Evolutionary conservation across 2,329 filamentous ascomycete genomes (phyloP).

Genomic region (Emmonsiellopsis sp.): DNA sequence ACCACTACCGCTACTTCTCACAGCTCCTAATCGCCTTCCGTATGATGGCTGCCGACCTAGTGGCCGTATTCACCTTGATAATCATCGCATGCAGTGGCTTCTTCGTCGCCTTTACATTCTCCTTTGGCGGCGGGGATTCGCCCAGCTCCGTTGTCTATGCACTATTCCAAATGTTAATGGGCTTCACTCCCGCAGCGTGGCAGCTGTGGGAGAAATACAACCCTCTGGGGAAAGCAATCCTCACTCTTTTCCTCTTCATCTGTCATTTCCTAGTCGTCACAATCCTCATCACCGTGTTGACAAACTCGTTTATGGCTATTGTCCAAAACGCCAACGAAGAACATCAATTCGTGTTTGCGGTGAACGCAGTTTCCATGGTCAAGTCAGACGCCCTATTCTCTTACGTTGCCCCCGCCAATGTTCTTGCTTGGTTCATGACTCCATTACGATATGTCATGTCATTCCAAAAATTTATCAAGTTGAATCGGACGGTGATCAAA

Average conservation of each 20-base stretch:
- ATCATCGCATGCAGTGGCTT: conserved; percentile 87
- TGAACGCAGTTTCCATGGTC: conserved; percentile 96
- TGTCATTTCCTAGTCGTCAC: conserved; percentile 93
- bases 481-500: conserved; percentile 90
- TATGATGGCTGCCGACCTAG: conserved; percentile 83
- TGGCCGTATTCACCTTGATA: conserved; percentile 75
- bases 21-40: conserved; percentile 89
- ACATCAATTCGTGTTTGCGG: conserved; percentile 84
- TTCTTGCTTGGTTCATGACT: conserved; percentile 81
- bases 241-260: conserved; percentile 81
- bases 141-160: conserved; percentile 73
- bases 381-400: conserved; percentile 96
- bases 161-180: conserved; percentile 90
- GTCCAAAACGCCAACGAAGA: conserved; percentile 90
- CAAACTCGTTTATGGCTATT: conserved; percentile 92
- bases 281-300: conserved; percentile 89
- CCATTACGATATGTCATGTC: conserved; percentile 74
- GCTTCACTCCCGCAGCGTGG: conserved; percentile 92
- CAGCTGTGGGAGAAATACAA: conserved; percentile 79
- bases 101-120: conserved; percentile 86
- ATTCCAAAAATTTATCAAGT: conserved; percentile 68
- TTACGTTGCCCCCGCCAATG: conserved; percentile 84
- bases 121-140: conserved; percentile 60
- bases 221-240: conserved; percentile 62
- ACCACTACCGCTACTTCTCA: conserved; percentile 94